These are phyloP conservation scores for Desmodesmus armatus DNA, from an alignment of 139 green algal genomes.

Conservation along the genomic window DNA sequence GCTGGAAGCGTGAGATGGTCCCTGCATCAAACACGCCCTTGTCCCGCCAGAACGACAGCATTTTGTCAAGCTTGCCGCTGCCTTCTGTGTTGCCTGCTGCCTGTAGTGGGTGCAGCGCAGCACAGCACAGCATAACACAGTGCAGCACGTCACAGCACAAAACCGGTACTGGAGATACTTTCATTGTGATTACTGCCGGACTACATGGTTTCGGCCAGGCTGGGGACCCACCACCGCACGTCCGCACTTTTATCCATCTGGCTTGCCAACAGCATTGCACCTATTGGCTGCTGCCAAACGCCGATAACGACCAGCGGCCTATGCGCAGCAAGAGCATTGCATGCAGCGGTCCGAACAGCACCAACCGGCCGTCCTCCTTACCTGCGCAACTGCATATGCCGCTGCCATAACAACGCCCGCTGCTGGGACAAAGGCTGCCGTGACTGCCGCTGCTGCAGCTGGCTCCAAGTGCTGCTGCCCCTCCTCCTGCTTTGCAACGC, in stretches of 20 bases:
- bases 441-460: not conserved
- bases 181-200: no score
- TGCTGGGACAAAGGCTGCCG: conserved; percentile 28
- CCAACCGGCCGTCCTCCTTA: not conserved
- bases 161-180: no score
- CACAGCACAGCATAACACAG: no score
- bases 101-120: no score
- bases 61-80: conserved; percentile 24
- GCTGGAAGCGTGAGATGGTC: conserved; percentile 3
- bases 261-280: no score
- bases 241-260: no score
- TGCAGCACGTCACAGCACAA: no score
- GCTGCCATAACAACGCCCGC: conserved; percentile 35
- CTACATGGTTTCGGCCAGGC: no score
- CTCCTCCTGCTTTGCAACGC: conserved; percentile 16
- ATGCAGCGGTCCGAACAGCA: not conserved
- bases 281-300: no score
- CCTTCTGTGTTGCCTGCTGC: conserved; percentile 18
- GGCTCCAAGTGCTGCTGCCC: not conserved
- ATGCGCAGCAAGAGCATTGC: no score
- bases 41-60: conserved; percentile 44
- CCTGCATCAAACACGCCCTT: conserved; percentile 33
- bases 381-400: conserved; percentile 11
- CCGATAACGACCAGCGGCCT: no score
- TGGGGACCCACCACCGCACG: no score